Base-by-base conservation (phyloP, 2,329 filamentous ascomycete species). In the Pyrenophora seminiperda region DNA sequence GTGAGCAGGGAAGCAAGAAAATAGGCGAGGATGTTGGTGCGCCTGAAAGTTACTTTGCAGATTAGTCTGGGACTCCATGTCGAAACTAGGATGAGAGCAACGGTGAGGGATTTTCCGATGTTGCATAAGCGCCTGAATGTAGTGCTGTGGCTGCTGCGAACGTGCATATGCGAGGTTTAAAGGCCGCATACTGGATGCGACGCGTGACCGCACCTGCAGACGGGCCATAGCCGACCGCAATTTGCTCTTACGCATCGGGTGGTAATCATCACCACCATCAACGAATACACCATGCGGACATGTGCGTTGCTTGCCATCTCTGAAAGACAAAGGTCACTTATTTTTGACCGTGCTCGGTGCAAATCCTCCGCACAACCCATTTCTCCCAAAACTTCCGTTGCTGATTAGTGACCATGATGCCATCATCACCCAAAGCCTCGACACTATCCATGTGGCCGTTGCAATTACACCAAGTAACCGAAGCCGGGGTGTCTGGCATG, bases 361-460 rank as follows among this genome's bases (percentile, higher is more conserved):
- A 82, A 18, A 50, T 49, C 53, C 76, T 68, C 38, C 77, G 68
- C 10, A 81, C 62, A 10, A 80, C 78, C 81, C 81, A 83, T 57
- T 76, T 76, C 65, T 83, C 80, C 81, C 80, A 83, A 44, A 76
- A 71, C 58, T 81, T 82, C 42, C 81, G 75, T 58, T 82, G 78
- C 29, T 67, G 60, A 53, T 77, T 75, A n/a, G 71, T 74, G 4
- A 82, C 78, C 31, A 64, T 66, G 3, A 70, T 51, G 1, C 79
- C 79, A 55, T 82, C 75, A 56, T 83, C 81, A 13, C 71, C 75
- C 5, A 82, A 65, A 17, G 75, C 72, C 19, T 80, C 77, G 6
- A 73, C 69, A 44, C 67, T 73, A 37, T 75, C 72, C 43, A 73
- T 62, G 64, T 71, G 72, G 24, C 66, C 70, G 49, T 70, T 71